Evolutionary conservation across 2,329 filamentous ascomycete species (phyloP).

Genomic region (Apiospora sp.): DNA sequence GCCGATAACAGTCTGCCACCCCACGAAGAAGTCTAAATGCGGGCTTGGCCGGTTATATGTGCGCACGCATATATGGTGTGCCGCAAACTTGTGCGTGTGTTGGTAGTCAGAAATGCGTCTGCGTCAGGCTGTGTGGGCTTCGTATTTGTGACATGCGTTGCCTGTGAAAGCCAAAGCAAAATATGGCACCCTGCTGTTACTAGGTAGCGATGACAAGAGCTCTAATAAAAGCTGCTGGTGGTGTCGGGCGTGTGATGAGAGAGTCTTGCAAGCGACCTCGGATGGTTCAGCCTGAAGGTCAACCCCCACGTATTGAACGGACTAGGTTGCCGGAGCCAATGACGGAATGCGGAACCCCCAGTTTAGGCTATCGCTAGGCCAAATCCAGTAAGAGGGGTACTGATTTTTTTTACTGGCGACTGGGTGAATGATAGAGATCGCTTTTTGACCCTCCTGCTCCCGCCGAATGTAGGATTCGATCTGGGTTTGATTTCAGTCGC

Average conservation of each 20-base stretch:
- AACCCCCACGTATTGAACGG: conserved; percentile 17
- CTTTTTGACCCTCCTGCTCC: conserved; percentile 18
- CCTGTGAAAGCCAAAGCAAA: background rate
- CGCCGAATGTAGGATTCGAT: conserved; percentile 4
- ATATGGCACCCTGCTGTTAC: background rate
- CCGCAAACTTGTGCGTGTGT: background rate
- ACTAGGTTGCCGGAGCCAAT: conserved; percentile 32
- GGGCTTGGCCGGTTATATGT: conserved; percentile 4
- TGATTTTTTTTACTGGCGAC: conserved; percentile 28
- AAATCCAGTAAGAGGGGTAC: conserved; percentile 43
- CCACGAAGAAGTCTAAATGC: conserved; percentile 3
- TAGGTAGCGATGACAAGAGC: background rate
- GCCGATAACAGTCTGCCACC: conserved; percentile 15
- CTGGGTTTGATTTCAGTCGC: conserved; percentile 11
- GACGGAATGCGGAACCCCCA: conserved; percentile 35
- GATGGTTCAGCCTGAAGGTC: conserved; percentile 14
- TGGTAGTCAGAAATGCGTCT: background rate
- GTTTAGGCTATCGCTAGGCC: conserved; percentile 31
- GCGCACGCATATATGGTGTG: background rate
- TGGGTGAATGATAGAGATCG: background rate
- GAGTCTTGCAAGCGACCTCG: conserved; percentile 26
- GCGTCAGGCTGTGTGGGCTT: background rate
- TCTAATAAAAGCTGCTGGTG: background rate
- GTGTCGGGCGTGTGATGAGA: background rate
- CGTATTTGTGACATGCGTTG: background rate